Base-by-base conservation (phyloP, 805 yeast species). In the Kodamaea kakaduensis region DNA sequence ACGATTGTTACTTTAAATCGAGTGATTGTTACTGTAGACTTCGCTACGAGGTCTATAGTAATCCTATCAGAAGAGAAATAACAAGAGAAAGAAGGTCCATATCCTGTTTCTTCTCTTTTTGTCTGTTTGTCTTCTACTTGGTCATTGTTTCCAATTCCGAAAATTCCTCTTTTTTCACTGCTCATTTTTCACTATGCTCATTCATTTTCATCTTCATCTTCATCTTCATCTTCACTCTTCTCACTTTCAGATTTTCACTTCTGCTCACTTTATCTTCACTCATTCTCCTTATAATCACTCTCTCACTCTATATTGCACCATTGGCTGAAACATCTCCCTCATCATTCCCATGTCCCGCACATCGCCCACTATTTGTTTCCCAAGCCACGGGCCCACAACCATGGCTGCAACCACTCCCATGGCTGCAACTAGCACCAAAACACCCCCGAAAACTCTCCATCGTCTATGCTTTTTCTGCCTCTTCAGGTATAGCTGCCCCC, bases 321-420 rank as follows among this genome's bases (percentile, higher is more conserved):
- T 9, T 9, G 88, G 87, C 51, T 81, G 88, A 6, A 79, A 50
- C 25, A 78, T 46, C 3, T 41, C 45, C 3, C 30, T 32, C 3
- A 43, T 33, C 7, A 31, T 47, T 37, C 13, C 54, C 48, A 15
- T 12, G 10, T 8, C 26, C 16, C 16, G 12, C 6, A 44, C 4
- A 3, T 31, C 37, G 4, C 40, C 36, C 9, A 42, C 24, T 9
- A 32, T 23, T 8, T 40, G 30, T 6, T 52, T 45, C 23, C 52
- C 66, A 27, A 77, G 45, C 10, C 74, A 51, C 1, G 88, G 87
- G 1, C 63, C 65, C 14, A 70, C 48, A 17, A 80, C 49, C 17
- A 74, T 48, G 1, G 56, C 48, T 10, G 67, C 51, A 23, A 77
- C 60, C 5, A 72, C 14, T 1, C 61, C 12, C 29, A 76, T 40